Evolutionary conservation across 2,329 filamentous ascomycete genomes (phyloP).

Genomic region (Microdochium bolleyi): DNA sequence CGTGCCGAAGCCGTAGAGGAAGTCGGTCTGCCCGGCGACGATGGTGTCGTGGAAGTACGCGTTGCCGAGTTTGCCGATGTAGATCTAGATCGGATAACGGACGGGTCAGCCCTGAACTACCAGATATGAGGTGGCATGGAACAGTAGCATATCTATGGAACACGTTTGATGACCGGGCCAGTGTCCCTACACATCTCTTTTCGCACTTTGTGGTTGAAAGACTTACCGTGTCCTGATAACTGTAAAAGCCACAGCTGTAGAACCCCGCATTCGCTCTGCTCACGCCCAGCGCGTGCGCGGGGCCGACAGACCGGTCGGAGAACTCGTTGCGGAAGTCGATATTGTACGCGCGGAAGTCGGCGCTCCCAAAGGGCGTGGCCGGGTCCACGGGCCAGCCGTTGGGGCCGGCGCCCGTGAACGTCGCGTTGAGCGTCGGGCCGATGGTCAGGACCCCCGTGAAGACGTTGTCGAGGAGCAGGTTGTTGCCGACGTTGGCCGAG

Average conservation of each 20-base stretch:
- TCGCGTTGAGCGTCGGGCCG: slow-evolving; percentile 55
- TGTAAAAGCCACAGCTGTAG: slow-evolving; percentile 58
- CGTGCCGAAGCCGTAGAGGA: slow-evolving; percentile 62
- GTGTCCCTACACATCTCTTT: no score
- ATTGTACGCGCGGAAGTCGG: slow-evolving; percentile 59
- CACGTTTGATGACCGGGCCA: no score
- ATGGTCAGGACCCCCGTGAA: slow-evolving; percentile 55
- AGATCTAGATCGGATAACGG: slow-evolving; percentile 31
- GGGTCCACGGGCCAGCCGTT: slow-evolving; percentile 53
- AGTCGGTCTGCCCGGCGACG: slow-evolving; percentile 59
- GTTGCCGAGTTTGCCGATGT: slow-evolving; percentile 59
- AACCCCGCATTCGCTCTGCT: slow-evolving; percentile 59
- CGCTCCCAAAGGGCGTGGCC: slow-evolving; percentile 55
- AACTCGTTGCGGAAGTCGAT: slow-evolving; percentile 57
- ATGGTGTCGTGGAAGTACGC: slow-evolving; percentile 54
- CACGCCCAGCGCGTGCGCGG: slow-evolving; percentile 51
- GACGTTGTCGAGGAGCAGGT: slow-evolving; percentile 46
- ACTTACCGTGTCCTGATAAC: slow-evolving; percentile 57
- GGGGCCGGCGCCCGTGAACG: slow-evolving; percentile 52
- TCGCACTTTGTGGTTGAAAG: slow-evolving; percentile 13
- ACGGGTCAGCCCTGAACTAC: no score
- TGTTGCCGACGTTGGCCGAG: slow-evolving; percentile 37
- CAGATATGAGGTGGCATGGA: no score
- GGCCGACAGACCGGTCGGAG: slow-evolving; percentile 39
- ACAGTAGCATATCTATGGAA: no score